Conservation (phyloP, 2,329 filamentous ascomycete species). For the Pseudogymnoascus sp. region DNA sequence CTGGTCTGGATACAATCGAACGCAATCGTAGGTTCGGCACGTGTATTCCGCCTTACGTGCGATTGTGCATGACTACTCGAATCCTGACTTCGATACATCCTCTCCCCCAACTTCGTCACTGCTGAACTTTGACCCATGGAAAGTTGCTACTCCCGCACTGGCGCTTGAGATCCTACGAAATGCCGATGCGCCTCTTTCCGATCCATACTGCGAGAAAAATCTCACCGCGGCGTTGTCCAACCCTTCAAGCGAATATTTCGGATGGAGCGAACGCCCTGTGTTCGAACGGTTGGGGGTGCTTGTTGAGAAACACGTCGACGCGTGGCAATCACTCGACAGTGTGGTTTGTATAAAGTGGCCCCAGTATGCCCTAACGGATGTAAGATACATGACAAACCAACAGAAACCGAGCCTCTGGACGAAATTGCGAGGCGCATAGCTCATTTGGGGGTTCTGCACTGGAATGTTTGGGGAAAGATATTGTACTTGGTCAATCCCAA, state of each 20-base stretch:
- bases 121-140: constrained; percentile 16
- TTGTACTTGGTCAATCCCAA: constrained; percentile 46
- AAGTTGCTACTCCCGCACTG: background rate
- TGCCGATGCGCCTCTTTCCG: constrained; percentile 22
- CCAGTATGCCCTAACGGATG: background rate
- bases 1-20: background rate
- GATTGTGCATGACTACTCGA: background rate
- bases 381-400: background rate
- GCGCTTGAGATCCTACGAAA: constrained; percentile 10
- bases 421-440: constrained; percentile 71
- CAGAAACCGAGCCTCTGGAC: constrained; percentile 30
- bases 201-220: constrained; percentile 12
- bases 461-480: constrained; percentile 76
- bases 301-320: background rate
- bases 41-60: background rate
- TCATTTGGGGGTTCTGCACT: constrained; percentile 79
- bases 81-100: background rate
- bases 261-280: background rate
- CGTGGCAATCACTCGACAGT: constrained; percentile 12
- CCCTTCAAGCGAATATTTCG: background rate
- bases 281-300: background rate
- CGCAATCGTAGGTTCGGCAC: background rate
- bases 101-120: background rate
- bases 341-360: background rate
- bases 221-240: background rate